phyloP scores from a whole-genome alignment of 331 rosid species.

The Stylosanthes scabra region DNA sequence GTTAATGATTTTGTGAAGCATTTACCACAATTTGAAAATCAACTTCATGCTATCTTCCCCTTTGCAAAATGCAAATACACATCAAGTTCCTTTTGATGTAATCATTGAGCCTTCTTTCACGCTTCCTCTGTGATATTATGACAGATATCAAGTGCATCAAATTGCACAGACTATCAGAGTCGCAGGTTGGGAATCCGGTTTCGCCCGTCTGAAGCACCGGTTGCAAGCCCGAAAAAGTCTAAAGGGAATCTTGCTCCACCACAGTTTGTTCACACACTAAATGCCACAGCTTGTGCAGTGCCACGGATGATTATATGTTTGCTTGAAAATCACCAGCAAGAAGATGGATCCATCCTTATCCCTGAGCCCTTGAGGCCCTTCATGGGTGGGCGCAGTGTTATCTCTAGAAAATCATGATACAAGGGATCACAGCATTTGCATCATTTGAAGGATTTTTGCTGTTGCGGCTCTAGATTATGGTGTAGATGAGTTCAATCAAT shows the following conservation, averaged over 20 bases:
- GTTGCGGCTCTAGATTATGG: conserved; percentile 42
- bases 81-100: conserved; percentile 13
- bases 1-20: background rate
- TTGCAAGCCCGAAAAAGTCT: conserved; percentile 48
- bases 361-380: conserved; percentile 92
- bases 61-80: background rate
- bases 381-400: conserved; percentile 75
- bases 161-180: conserved; percentile 95
- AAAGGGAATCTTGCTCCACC: conserved; percentile 75
- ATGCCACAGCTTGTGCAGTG: conserved; percentile 96
- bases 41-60: conserved; percentile 10
- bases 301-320: conserved; percentile 86
- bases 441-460: conserved; percentile 27
- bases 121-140: conserved; percentile 12
- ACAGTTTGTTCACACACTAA: conserved; percentile 84
- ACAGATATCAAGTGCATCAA: conserved; percentile 96
- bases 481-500: conserved; percentile 39
- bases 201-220: conserved; percentile 70
- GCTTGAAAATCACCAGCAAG: conserved; percentile 95
- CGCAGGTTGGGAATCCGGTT: conserved; percentile 87
- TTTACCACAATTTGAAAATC: background rate
- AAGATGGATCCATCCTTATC: conserved; percentile 81
- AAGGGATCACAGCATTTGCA: background rate
- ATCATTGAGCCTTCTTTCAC: background rate
- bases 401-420: conserved; percentile 57